Base-by-base conservation (phyloP, 139 green algal species). In the Picochlorum sp. region DNA sequence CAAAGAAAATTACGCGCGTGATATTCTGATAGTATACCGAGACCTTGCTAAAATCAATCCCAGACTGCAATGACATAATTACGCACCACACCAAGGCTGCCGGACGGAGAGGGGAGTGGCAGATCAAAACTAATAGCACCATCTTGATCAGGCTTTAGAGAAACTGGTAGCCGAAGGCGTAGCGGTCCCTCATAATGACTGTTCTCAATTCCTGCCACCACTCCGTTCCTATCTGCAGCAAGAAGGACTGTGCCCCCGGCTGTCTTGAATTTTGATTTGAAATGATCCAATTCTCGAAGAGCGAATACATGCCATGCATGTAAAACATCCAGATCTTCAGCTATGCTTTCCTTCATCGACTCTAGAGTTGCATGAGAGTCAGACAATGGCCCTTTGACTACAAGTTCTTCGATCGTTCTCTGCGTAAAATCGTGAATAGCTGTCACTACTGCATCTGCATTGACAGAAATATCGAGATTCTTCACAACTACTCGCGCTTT, bases 171-270 rank as follows among this genome's bases (percentile, higher is more conserved):
- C 13, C 64, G 66, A 44, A 85, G 20, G 4, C 64, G 51, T 46
- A 85, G 65, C 15, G 85, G 87, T 0, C 87, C 85, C 58, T 92
- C 85, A 66, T 90, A 93, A 10, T 64, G 54, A 8, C 77, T 61
- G 14, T 73, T 69, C 65, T 90, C 85, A 7, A 87, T 37, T 64
- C 80, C 45, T 67, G 46, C 14, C 38, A 61, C 63, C 38, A 81
- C 71, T 32, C 74, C 73, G 4, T 61, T 45, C 2, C n/a, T 37
- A 67, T 91, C 80, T 11, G 83, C 86, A 5, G 65, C 66, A 14
- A 72, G 76, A 66, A 90, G 59, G 45, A 90, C 34, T 4, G 69
- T 82, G n/a, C 66, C 72, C 0, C 66, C 69, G 1, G 75, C 74
- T 4, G 60, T 64, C 32, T 63, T 37, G 74, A 89, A 90, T 47